phyloP scores from a whole-genome alignment of 2,329 filamentous ascomycete species.

The Pseudonectria foliicola region DNA sequence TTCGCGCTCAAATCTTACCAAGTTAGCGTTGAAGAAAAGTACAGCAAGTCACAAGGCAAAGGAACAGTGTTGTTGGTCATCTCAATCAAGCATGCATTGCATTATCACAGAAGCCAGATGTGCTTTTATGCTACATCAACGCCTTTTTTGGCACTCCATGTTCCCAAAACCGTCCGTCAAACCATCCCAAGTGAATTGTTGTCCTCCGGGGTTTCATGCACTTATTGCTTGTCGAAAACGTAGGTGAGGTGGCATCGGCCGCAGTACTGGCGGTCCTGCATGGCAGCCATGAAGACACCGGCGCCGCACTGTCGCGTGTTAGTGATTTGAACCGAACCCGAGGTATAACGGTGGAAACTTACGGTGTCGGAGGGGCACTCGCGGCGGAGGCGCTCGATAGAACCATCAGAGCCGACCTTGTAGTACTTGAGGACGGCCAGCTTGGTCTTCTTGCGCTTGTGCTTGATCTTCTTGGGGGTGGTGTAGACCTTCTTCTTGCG shows the following conservation, averaged over 20 bases:
- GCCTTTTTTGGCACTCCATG: constrained; percentile 28
- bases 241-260: constrained; percentile 67
- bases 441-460: constrained; percentile 99
- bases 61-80: constrained; percentile 13
- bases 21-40: too few species aligned
- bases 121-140: constrained; percentile 39
- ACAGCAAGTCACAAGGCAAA: constrained; percentile 1
- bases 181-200: constrained; percentile 25
- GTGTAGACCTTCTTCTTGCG: constrained; percentile 99
- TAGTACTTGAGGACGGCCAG: constrained; percentile 99
- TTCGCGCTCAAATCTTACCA: too few species aligned
- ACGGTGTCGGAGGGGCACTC: constrained; percentile 92
- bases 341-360: constrained; percentile 33
- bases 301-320: constrained; percentile 73
- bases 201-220: constrained; percentile 19
- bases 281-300: constrained; percentile 99
- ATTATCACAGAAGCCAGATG: constrained; percentile 29
- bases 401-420: constrained; percentile 99
- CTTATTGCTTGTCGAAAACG: constrained; percentile 63
- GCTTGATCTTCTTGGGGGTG: constrained; percentile 99
- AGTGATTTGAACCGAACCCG: constrained; percentile 17
- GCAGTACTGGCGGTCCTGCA: constrained; percentile 99
- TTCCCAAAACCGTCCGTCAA: constrained; percentile 23
- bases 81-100: constrained; percentile 32
- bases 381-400: constrained; percentile 98